Evolutionary conservation across 331 rosid species (phyloP).

Genomic region (Quercus phellos): DNA sequence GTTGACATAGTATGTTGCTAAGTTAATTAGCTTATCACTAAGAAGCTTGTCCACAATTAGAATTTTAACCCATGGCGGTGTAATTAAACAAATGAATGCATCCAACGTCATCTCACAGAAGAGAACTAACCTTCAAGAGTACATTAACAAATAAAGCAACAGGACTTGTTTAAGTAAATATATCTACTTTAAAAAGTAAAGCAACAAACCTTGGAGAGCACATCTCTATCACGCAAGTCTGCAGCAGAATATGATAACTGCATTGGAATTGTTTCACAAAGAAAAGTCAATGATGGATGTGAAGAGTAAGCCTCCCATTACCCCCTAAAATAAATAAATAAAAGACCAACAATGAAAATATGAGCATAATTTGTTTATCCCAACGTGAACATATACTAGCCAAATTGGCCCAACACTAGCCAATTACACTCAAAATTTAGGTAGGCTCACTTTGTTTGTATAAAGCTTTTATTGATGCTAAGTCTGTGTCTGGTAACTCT

Average conservation of each 20-base stretch:
- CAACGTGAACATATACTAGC: neutral
- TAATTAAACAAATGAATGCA: neutral
- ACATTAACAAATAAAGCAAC: neutral
- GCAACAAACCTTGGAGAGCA: slow-evolving; percentile 78
- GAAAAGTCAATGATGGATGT: slow-evolving; percentile 2
- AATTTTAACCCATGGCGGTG: neutral
- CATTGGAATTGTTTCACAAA: slow-evolving; percentile 7
- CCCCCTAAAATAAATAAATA: neutral
- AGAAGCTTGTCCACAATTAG: neutral
- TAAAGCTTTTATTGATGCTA: no score
- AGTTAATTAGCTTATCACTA: neutral
- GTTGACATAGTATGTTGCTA: neutral
- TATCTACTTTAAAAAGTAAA: slow-evolving; percentile 13
- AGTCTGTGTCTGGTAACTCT: no score
- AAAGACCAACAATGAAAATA: neutral
- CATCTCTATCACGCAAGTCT: slow-evolving; percentile 74
- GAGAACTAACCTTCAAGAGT: neutral
- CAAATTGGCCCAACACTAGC: no score
- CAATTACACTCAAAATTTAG: neutral
- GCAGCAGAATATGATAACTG: slow-evolving; percentile 88
- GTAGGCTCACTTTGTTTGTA: neutral
- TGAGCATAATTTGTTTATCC: neutral
- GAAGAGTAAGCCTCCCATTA: neutral
- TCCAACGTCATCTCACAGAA: neutral
- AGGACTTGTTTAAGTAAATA: neutral